Conservation (phyloP, 352 stramenopile species). For the Globisporangium cederbergense region DNA sequence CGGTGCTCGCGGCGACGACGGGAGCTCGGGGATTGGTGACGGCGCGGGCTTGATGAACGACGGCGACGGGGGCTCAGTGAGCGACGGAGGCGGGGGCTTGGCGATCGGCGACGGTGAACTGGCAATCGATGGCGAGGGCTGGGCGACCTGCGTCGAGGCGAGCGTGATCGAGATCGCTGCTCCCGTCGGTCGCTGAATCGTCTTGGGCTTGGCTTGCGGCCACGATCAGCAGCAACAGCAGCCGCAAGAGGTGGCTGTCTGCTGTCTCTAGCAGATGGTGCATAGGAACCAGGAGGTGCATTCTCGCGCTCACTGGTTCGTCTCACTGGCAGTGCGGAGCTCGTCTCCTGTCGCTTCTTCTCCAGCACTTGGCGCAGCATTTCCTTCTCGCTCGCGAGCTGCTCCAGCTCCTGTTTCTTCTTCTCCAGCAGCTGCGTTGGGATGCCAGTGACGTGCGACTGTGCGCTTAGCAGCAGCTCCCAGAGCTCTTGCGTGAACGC, state of each 20-base stretch:
- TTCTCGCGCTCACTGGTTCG: background rate
- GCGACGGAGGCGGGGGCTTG: constrained; percentile 18
- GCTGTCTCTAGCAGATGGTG: background rate
- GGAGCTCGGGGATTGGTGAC: constrained; percentile 12
- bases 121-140: constrained; percentile 19
- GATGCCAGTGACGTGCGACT: constrained; percentile 86
- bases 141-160: constrained; percentile 13
- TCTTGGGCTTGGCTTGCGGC: constrained; percentile 5
- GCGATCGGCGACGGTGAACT: constrained; percentile 18
- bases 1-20: constrained; percentile 18
- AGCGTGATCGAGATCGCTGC: constrained; percentile 7
- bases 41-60: constrained; percentile 16
- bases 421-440: constrained; percentile 81
- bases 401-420: constrained; percentile 88
- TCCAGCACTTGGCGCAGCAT: constrained; percentile 58
- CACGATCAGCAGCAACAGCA: background rate
- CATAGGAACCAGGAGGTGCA: background rate
- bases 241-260: background rate
- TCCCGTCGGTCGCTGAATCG: constrained; percentile 6
- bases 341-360: constrained; percentile 36
- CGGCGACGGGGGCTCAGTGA: background rate
- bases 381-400: constrained; percentile 50
- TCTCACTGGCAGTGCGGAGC: constrained; percentile 2
- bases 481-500: constrained; percentile 89
- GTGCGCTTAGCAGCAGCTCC: constrained; percentile 86